Conservation (phyloP, 2,329 filamentous ascomycete genomes). For the Rhynchosporium secalis region DNA sequence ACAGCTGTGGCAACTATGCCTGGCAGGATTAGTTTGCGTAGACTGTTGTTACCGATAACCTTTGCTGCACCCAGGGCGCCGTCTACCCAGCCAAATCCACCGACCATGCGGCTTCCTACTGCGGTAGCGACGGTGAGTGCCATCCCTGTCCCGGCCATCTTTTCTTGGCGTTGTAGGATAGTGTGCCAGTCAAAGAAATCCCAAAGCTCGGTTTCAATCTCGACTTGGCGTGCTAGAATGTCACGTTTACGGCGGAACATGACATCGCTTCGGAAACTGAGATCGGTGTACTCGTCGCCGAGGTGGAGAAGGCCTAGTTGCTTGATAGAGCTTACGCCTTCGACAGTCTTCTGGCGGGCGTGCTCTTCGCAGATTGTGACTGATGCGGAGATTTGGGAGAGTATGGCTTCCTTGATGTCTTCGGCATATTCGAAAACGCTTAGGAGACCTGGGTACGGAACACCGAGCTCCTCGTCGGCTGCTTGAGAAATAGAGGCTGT, state of each 20-base stretch:
- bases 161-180: slow-evolving; percentile 87
- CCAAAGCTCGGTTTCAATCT: slow-evolving; percentile 82
- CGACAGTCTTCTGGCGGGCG: slow-evolving; percentile 74
- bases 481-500: slow-evolving; percentile 73
- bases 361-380: slow-evolving; percentile 81
- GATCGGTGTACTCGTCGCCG: slow-evolving; percentile 80
- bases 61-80: slow-evolving; percentile 79
- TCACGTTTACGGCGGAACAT: slow-evolving; percentile 91
- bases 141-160: slow-evolving; percentile 91
- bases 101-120: slow-evolving; percentile 76
- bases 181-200: slow-evolving; percentile 91
- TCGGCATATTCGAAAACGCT: slow-evolving; percentile 90
- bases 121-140: slow-evolving; percentile 89
- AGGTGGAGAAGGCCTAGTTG: slow-evolving; percentile 85
- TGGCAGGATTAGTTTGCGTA: slow-evolving; percentile 78
- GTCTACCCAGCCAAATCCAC: slow-evolving; percentile 86
- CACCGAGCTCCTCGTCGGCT: slow-evolving; percentile 74
- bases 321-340: slow-evolving; percentile 84
- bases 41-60: slow-evolving; percentile 76
- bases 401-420: slow-evolving; percentile 87
- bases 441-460: slow-evolving; percentile 84
- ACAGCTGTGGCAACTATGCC: slow-evolving; percentile 73
- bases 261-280: slow-evolving; percentile 85
- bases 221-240: slow-evolving; percentile 77
- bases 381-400: slow-evolving; percentile 79